These are phyloP conservation scores for Escallonia herrerae DNA, from an alignment of 129 eudicot species.

Conservation along the genomic window DNA sequence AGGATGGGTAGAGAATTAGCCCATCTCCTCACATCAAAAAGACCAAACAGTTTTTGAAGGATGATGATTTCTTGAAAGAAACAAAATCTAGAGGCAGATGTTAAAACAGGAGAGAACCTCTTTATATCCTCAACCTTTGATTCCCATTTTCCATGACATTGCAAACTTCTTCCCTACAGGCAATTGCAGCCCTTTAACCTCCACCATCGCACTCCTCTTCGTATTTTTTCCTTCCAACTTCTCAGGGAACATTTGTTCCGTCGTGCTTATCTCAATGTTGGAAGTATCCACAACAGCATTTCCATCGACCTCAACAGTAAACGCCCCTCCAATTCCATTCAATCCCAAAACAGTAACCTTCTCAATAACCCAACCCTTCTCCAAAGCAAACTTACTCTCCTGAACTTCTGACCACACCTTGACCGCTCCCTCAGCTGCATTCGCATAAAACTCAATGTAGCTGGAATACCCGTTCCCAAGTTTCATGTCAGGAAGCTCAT, in stretches of 20 bases:
- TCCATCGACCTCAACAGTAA: conserved; percentile 52
- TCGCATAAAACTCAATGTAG: conserved; percentile 64
- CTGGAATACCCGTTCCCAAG: conserved; percentile 62
- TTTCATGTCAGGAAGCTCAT: conserved; percentile 95
- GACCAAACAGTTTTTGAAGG: no score
- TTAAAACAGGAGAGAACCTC: no score
- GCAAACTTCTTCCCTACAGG: conserved; percentile 62
- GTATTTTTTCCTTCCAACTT: conserved; percentile 30
- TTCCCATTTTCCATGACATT: conserved; percentile 68
- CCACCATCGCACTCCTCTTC: conserved; percentile 63
- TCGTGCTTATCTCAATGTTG: conserved; percentile 34
- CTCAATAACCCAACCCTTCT: conserved; percentile 64
- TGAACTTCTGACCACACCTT: conserved; percentile 80
- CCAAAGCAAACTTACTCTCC: conserved; percentile 65
- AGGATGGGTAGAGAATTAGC: conserved; percentile 25
- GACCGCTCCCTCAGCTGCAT: conserved; percentile 31
- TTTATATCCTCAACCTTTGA: conserved; percentile 17
- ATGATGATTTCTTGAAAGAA: background rate
- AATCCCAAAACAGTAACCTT: conserved; percentile 70
- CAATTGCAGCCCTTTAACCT: conserved; percentile 72
- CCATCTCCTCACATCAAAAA: conserved; percentile 16
- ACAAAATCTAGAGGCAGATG: background rate
- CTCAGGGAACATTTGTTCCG: conserved; percentile 31
- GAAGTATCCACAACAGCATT: conserved; percentile 26
- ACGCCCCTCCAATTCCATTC: conserved; percentile 24